phyloP scores from a whole-genome alignment of 805 yeast genomes.

The Candida lessepsii region DNA sequence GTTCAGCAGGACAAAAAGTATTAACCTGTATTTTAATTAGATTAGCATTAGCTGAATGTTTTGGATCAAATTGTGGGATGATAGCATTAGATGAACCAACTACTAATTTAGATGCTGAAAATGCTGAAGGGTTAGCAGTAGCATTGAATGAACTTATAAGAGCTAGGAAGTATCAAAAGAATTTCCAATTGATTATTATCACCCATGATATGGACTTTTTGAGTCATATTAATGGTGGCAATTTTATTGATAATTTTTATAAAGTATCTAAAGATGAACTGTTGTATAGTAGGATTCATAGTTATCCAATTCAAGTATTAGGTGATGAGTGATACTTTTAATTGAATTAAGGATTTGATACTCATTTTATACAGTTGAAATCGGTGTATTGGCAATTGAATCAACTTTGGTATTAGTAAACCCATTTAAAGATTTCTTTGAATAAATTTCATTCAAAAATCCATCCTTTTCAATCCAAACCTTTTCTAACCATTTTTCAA shows the following conservation, averaged over 20 bases:
- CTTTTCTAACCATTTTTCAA: slow-evolving; percentile 76
- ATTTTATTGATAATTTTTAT: slow-evolving; percentile 84
- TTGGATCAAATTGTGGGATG: slow-evolving; percentile 92
- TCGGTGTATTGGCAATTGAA: no score
- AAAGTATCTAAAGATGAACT: slow-evolving; percentile 76
- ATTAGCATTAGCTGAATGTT: slow-evolving; percentile 90
- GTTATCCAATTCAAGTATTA: slow-evolving; percentile 32
- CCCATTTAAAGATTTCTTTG: no score
- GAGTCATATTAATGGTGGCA: slow-evolving; percentile 77
- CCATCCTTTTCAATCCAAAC: slow-evolving; percentile 72
- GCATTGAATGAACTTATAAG: slow-evolving; percentile 75
- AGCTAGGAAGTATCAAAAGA: slow-evolving; percentile 70
- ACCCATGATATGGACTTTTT: slow-evolving; percentile 95
- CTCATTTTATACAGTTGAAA: no score
- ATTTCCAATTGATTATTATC: slow-evolving; percentile 91
- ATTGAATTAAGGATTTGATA: no score
- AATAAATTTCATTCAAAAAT: slow-evolving; percentile 1
- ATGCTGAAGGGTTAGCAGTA: slow-evolving; percentile 81
- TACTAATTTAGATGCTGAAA: slow-evolving; percentile 87
- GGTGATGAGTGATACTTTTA: slow-evolving; percentile 1
- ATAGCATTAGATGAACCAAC: slow-evolving; percentile 98
- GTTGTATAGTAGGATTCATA: slow-evolving; percentile 72
- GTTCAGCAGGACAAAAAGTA: slow-evolving; percentile 97
- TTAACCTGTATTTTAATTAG: slow-evolving; percentile 89
- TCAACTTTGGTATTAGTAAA: no score